A percentile compares a stretch with the other conserved stretches of the same genome.
Conservation (phyloP, 805 yeast genomes). For the Metschnikowia santaceciliae region DNA sequence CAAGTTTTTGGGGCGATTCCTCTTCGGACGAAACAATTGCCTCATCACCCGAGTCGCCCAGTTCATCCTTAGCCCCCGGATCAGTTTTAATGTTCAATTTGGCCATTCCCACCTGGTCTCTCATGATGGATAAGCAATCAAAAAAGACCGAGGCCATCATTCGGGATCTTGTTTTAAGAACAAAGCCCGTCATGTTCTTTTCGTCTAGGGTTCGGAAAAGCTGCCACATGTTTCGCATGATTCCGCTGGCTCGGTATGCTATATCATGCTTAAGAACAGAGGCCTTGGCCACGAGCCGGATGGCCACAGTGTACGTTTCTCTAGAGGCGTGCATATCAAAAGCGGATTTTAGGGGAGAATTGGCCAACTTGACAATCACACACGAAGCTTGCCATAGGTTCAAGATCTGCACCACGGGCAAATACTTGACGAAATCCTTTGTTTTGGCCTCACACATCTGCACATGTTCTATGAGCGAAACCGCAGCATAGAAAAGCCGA, state of each 20-base stretch:
- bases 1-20: slow-evolving; percentile 17
- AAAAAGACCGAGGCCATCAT: slow-evolving; percentile 92
- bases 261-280: slow-evolving; percentile 88
- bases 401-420: slow-evolving; percentile 80
- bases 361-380: slow-evolving; percentile 71
- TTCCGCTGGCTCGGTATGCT: slow-evolving; percentile 88
- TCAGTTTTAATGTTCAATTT: slow-evolving; percentile 43
- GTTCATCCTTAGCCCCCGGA: slow-evolving; percentile 19
- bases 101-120: slow-evolving; percentile 87
- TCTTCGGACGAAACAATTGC: slow-evolving; percentile 14
- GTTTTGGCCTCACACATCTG: slow-evolving; percentile 56
- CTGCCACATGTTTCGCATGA: slow-evolving; percentile 93
- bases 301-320: slow-evolving; percentile 62
- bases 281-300: slow-evolving; percentile 66
- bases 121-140: slow-evolving; percentile 78
- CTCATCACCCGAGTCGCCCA: slow-evolving; percentile 24
- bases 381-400: slow-evolving; percentile 92
- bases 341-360: slow-evolving; percentile 65
- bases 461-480: slow-evolving; percentile 66
- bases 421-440: slow-evolving; percentile 61
- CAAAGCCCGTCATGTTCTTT: slow-evolving; percentile 36
- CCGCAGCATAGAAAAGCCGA: slow-evolving; percentile 74
- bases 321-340: slow-evolving; percentile 72
- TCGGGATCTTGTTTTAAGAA: slow-evolving; percentile 68
- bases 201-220: slow-evolving; percentile 66